Base-by-base conservation (phyloP, 1,139 yeast genomes). In the Zygoascus sp. region DNA sequence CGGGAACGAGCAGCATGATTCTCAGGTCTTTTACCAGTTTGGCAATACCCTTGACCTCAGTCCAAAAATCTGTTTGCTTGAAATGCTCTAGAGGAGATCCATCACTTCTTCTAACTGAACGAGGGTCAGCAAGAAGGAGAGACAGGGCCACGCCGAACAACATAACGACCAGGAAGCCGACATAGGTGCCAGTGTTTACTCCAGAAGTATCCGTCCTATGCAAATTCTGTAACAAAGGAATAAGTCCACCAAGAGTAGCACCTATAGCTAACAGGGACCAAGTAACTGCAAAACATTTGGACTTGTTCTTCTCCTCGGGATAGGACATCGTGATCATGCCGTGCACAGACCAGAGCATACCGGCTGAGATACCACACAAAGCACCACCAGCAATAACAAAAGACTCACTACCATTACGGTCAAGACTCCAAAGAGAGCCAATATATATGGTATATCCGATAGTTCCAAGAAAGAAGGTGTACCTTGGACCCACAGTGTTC, bases 371-470 rank as follows among this genome's bases (percentile, higher is more conserved):
- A 6, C 56, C 56, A 32, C 55, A 52, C 23, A 52, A 38, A 4
- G 42, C 53, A 27, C 54, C 55, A 7, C 55, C 56, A 21, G 52
- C 51, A 27, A 50, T 42, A 3, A 53, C 56, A 49, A 53, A 53
- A 7, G 47, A 47, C 7, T 39, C 37, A 28, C 49, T 52, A 11
- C 54, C 56, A 28, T 35, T 41, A 3, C 56, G 50, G 38, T 52
- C 53, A 11, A 47, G 40, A 25, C 46, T 49, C 52, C 52, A 52
- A 28, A 53, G 44, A 6, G 54, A 47, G n/a, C 53, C 55, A n/a
- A 50, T 47, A 30, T 53, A 53, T 3, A 52, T 25, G 2, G 56
- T 47, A 22, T 53, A 53, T 8, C 56, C 56, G 2, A 53, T 5
- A 10, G 55, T 50, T 4, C 56, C 56, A 13, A 52, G 42, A 32